These are phyloP conservation scores for Phytophthora lateralis DNA, from an alignment of 352 stramenopile genomes.

Conservation along the genomic window DNA sequence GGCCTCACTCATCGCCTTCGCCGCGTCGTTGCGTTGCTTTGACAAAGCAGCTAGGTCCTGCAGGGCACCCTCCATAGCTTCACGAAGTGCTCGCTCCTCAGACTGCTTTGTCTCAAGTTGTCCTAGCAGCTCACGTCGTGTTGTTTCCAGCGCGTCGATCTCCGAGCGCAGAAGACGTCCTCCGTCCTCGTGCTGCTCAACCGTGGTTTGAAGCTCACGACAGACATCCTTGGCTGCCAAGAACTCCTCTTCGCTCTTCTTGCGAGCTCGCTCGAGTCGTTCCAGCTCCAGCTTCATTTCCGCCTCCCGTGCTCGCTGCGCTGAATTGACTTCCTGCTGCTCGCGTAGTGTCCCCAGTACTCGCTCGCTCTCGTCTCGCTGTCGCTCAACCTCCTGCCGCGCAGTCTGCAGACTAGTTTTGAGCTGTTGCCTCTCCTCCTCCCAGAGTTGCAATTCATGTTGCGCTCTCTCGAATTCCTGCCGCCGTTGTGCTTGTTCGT, in stretches of 20 bases:
- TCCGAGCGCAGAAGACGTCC: constrained; percentile 25
- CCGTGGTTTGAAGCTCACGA: constrained; percentile 46
- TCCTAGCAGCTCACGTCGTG: constrained; percentile 35
- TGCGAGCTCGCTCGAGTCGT: constrained; percentile 32
- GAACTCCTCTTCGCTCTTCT: constrained; percentile 55
- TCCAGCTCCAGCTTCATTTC: constrained; percentile 46
- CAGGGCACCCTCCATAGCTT: constrained; percentile 73
- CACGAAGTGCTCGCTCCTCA: constrained; percentile 55
- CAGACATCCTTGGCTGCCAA: constrained; percentile 58
- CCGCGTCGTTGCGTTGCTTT: constrained; percentile 76
- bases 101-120: constrained; percentile 52
- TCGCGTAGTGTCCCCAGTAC: constrained; percentile 31
- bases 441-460: constrained; percentile 35
- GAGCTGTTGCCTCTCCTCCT: constrained; percentile 53
- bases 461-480: constrained; percentile 42
- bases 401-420: constrained; percentile 40
- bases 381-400: constrained; percentile 35
- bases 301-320: constrained; percentile 40
- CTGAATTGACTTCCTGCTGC: constrained; percentile 41
- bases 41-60: constrained; percentile 67
- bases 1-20: constrained; percentile 84
- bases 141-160: constrained; percentile 34
- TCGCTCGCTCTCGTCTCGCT: constrained; percentile 38
- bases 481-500: constrained; percentile 49
- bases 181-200: constrained; percentile 46